phyloP scores from a whole-genome alignment of 164 flowering plant species.

The Malania oleifera region DNA sequence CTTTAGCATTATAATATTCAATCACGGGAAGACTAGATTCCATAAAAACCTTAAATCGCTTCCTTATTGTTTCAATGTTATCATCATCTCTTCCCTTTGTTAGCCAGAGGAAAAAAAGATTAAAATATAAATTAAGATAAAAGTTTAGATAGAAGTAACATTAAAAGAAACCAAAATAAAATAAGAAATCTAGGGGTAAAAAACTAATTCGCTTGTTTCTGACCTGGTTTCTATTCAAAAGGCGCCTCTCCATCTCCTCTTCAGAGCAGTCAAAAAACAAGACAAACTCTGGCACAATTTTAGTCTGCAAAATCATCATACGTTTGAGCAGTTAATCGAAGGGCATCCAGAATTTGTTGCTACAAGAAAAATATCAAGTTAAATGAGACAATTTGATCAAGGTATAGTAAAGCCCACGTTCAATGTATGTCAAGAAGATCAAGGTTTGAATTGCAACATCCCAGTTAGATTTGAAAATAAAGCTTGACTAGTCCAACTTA shows the following conservation, averaged over 20 bases:
- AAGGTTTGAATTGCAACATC: no score
- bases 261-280: conserved; percentile 81
- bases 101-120: conserved; percentile 3
- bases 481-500: no score
- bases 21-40: conserved; percentile 82
- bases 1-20: conserved; percentile 57
- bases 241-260: conserved; percentile 94
- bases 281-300: conserved; percentile 71
- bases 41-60: conserved; percentile 70
- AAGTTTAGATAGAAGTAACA: neutral
- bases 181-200: neutral
- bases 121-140: neutral
- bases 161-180: neutral
- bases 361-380: no score
- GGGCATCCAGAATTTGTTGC: no score
- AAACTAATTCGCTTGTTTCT: conserved; percentile 2
- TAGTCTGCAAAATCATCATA: conserved; percentile 55
- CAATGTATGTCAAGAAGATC: no score
- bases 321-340: conserved; percentile 3
- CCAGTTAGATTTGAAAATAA: no score
- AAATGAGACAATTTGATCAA: no score
- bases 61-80: conserved; percentile 79
- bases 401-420: no score
- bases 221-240: conserved; percentile 84
- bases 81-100: conserved; percentile 90